Evolutionary conservation across 2,329 filamentous ascomycete genomes (phyloP), one percentile per base, ranked within the genome.

Genomic region (Massarina eburnea): DNA sequence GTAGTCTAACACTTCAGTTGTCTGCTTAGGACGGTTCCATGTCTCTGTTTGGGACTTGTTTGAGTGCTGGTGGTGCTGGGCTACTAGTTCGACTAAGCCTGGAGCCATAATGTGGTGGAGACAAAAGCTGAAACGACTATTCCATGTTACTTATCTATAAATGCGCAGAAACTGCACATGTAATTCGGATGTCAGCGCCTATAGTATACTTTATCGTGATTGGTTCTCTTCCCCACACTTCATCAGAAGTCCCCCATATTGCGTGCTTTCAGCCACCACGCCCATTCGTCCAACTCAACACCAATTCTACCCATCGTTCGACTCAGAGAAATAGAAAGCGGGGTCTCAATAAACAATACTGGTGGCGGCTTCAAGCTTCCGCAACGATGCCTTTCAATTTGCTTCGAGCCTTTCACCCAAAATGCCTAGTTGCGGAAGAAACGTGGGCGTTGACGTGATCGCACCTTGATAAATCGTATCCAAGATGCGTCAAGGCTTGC

Each of bases 1-100:
- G 52, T 56, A 61, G 9, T 59, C 52, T n/a, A 61, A 48, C 15
- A 54, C 37, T 26, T 58, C 52, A 29, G 45, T 48, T 14, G 56
- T 59, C 9, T 51, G 44, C 41, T 59, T 39, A 12, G 56, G 56
- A 14, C 56, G 51, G 32, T 35, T 48, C 56, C 56, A 59, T 33
- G 48, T 48, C 33, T 59, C 53, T 24, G 55, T 41, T 8, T 45
- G 41, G 8, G 44, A 39, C 8, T 47, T 54, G 14, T 51, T 45
- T 9, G 41, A 34, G 5, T 41, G n/a, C 12, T 50, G 43, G 12
- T 38, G 33, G 4, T 41, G 15, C 20, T 48, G 32, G 14, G 38
- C 39, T 29, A 32, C 32, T 29, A 49, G 27, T 19, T 54, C 51
- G 8, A 52, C 39, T 30, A 54, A 34, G 15, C 50, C 43, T 15